Evolutionary conservation across 1,139 yeast genomes (phyloP), one percentile per base, ranked within the genome.

Genomic region (Blastobotrys apis): DNA sequence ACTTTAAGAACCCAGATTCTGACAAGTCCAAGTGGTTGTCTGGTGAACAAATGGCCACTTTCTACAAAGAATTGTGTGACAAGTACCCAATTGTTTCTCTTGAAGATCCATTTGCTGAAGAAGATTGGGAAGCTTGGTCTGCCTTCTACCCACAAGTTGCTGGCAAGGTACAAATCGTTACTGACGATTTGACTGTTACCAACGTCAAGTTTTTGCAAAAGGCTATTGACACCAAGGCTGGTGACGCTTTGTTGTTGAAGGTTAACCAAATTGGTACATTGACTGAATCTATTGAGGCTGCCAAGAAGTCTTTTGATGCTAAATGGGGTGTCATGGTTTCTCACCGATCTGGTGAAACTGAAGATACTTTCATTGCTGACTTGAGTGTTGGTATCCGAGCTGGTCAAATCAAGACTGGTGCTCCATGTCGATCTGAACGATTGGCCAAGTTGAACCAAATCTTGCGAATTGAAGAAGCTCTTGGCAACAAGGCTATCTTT

Each of bases 371-470:
- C 78, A 88, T 90, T 73, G 97, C 97, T 67, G 97, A 90, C 74
- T 80, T 90, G 69, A 77, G 88, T 62, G 96, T 90, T 63, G 97
- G 97, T 77, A 78, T 90, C 71, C 85, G 97, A 80, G 67, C 95
- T 60, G 97, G 96, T 71, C 96, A 90, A 80, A 83, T 90, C 73
- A 90, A 90, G 88, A 84, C 96, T 62, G 97, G 97, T 82, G 97
- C 97, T 67, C 96, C 97, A 69, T 95, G 96, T 61, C 87, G 97
- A 80, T 86, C 96, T 58, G 97, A 90, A 79, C 88, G 97, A 81
- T 82, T 90, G 72, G 97, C 97, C 69, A 90, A 90, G 78, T 83
- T 83, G 73, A 65, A 65, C 65, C 94, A 88, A 79, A 83, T 90
- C 73, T 80, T 90, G 72, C 86, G 97, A 78, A 90, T 90, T 64